A percentile compares a stretch with the other conserved stretches of the same genome.
These are phyloP conservation scores for Tylopilus sp. DNA, from an alignment of 768 basidiomycete species.

Conservation along the genomic window DNA sequence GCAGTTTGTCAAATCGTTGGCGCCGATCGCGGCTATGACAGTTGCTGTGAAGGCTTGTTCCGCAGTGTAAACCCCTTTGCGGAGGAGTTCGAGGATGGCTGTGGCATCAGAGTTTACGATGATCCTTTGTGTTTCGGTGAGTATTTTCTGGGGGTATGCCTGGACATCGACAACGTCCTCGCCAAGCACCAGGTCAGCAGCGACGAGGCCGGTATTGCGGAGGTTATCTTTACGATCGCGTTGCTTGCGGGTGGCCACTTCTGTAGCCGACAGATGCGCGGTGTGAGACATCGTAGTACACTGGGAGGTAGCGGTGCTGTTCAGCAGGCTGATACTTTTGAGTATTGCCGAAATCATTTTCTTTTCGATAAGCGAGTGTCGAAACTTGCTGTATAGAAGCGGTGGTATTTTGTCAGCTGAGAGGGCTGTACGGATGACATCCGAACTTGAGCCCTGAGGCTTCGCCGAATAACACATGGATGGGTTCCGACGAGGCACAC, in stretches of 20 bases:
- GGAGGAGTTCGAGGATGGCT: conserved; percentile 19
- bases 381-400: conserved; percentile 14
- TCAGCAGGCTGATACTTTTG: conserved; percentile 1
- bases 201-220: conserved; percentile 1
- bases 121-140: conserved; percentile 23
- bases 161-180: conserved; percentile 18
- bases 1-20: conserved; percentile 44
- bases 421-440: not conserved
- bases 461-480: not conserved
- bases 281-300: conserved; percentile 6
- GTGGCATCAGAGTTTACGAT: conserved; percentile 33
- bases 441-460: not conserved
- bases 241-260: conserved; percentile 23
- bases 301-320: conserved; percentile 1
- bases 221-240: conserved; percentile 22
- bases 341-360: not conserved
- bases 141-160: conserved; percentile 25
- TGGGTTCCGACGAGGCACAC: not conserved
- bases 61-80: conserved; percentile 21
- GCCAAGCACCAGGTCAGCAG: conserved; percentile 1
- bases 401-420: not conserved
- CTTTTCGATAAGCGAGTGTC: not conserved
- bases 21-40: conserved; percentile 25
- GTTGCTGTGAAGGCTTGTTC: conserved; percentile 25
- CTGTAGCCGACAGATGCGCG: not conserved